Percentiles rank a stretch among this genome's conserved stretches.
Evolutionary conservation across 257 asterid genomes (phyloP).

Genomic region (Rauvolfia tetraphylla): DNA sequence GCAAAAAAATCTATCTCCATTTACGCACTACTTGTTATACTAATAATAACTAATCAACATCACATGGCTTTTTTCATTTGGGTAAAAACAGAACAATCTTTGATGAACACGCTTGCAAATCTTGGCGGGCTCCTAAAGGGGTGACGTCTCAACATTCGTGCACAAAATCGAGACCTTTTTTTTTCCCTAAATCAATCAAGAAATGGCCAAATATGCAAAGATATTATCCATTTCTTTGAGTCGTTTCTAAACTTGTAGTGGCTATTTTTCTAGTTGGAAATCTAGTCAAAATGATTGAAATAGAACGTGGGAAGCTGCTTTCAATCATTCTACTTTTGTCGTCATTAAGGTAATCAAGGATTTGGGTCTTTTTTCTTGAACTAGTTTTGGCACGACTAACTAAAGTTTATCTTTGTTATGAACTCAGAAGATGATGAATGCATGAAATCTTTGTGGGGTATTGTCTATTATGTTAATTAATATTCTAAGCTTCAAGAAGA

Average conservation of each 20-base stretch:
- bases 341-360: slow-evolving; percentile 16
- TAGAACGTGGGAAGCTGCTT: slow-evolving; percentile 16
- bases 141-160: neutral
- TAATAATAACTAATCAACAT: neutral
- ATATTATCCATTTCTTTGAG: neutral
- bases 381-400: neutral
- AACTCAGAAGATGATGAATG: slow-evolving; percentile 18
- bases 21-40: neutral
- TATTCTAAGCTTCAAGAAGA: neutral
- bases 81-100: neutral
- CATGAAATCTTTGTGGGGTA: slow-evolving; percentile 39
- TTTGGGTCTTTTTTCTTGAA: neutral
- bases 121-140: slow-evolving; percentile 18
- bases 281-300: slow-evolving; percentile 36
- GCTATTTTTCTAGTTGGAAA: slow-evolving; percentile 23
- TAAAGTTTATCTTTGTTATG: neutral
- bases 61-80: neutral
- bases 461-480: neutral
- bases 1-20: neutral
- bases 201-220: neutral
- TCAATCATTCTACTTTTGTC: neutral
- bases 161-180: neutral
- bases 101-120: slow-evolving; percentile 18
- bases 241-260: neutral
- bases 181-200: neutral